Evolutionary conservation across 2,329 filamentous ascomycete genomes (phyloP).

Genomic region (Chaetomiaceae sp.): DNA sequence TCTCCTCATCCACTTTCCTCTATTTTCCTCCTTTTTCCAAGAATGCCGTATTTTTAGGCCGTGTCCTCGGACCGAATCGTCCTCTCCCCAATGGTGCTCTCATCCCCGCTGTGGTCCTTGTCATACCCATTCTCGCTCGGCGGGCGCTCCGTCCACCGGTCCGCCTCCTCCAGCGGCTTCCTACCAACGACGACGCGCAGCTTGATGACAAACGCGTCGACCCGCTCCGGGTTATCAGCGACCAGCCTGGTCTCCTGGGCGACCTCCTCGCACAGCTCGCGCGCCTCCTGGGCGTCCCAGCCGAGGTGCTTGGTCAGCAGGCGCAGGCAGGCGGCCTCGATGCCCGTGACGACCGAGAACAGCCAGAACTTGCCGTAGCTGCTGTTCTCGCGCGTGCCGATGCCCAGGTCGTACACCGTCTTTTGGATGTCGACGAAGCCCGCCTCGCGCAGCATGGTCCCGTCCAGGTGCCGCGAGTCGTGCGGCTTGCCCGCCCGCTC

Average conservation of each 20-base stretch:
- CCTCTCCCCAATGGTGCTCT: slow-evolving; percentile 25
- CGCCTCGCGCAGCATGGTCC: slow-evolving; percentile 40
- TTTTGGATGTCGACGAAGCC: slow-evolving; percentile 49
- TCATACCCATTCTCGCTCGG: slow-evolving; percentile 24
- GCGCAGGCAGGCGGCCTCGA: slow-evolving; percentile 46
- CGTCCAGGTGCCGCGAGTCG: slow-evolving; percentile 43
- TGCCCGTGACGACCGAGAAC: slow-evolving; percentile 45
- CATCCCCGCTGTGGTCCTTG: slow-evolving; percentile 26
- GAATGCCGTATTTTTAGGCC: too few relatives aligned
- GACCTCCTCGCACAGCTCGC: slow-evolving; percentile 42
- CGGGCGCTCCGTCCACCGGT: slow-evolving; percentile 28
- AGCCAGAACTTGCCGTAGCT: slow-evolving; percentile 51
- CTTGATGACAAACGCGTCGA: slow-evolving; percentile 42
- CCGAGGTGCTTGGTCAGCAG: slow-evolving; percentile 49
- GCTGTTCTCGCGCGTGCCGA: slow-evolving; percentile 40
- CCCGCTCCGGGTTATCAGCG: slow-evolving; percentile 42
- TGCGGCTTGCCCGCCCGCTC: slow-evolving; percentile 41
- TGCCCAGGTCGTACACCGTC: slow-evolving; percentile 44
- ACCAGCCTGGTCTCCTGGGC: slow-evolving; percentile 45
- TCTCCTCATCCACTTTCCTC: too few relatives aligned
- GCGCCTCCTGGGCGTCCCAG: slow-evolving; percentile 47
- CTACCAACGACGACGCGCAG: slow-evolving; percentile 45
- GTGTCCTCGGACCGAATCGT: slow-evolving; percentile 21
- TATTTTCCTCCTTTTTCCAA: too few relatives aligned
- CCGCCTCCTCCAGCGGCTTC: slow-evolving; percentile 38